Base-by-base conservation (phyloP, 129 eudicot species). In the Solidago caesia region DNA sequence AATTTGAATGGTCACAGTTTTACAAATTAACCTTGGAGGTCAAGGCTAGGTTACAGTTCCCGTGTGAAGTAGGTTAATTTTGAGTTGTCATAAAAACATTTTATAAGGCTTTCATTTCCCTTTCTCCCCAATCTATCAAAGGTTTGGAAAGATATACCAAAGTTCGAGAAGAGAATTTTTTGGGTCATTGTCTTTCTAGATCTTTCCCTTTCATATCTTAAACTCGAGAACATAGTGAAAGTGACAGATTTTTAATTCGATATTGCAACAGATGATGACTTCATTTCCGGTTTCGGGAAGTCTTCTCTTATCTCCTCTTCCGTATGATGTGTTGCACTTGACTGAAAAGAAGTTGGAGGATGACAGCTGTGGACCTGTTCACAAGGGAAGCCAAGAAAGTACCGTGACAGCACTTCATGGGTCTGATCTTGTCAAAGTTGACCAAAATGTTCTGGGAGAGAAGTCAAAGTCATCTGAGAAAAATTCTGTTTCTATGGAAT, bases 201-300 rank as follows among this genome's bases (percentile, higher is more conserved):
- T 6, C 21, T 53, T 53, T 53, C 15, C 7, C 59, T 53, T n/a
- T 53, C 59, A 53, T 53, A 13, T 53, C 8, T 53, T 15, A 12
- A 59, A 58, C 25, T 59, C 5, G 14, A 59, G 44, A 58, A 25
- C 15, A 29, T 15, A 15, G 11, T 58, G 42, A 14, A 41, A 47
- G 13, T 79, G 55, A 75, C 60, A 42, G 0, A 10, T 43, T 14
- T 64, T 45, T 51, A 70, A 56, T 42, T 77, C 46, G 21, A 33
- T 71, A 60, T 47, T 73, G 71, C 72, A 68, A 78, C 95, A 95
- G 99, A 87, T 91, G 51, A 91, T 95, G 99, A 95, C 99, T 68
- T 85, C 96, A 13, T 83, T 63, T 77, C 92, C 93, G 8, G 67
- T 85, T 66, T 56, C 26, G 39, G 91, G 89, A 59, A 79, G 79